phyloP scores from a whole-genome alignment of 306 rosid genomes.

The Lathyrus oleraceus region DNA sequence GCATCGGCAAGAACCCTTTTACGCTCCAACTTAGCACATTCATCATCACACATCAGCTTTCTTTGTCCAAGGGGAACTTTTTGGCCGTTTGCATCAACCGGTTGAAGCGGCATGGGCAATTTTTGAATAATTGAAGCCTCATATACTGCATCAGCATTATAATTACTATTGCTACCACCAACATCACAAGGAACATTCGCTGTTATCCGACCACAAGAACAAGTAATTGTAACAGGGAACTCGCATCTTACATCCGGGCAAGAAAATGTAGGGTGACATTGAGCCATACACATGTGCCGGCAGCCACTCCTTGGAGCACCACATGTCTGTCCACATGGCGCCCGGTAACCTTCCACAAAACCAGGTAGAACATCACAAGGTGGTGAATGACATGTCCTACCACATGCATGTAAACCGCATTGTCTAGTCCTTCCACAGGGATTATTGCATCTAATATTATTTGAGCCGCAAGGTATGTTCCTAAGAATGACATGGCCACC shows the following conservation, averaged over 20 bases:
- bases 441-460: slow-evolving; percentile 86
- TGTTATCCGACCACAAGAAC: slow-evolving; percentile 77
- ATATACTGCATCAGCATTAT: slow-evolving; percentile 58
- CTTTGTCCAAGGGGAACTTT: slow-evolving; percentile 82
- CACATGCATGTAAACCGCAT: slow-evolving; percentile 91
- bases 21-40: slow-evolving; percentile 86
- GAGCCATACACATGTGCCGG: slow-evolving; percentile 77
- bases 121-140: slow-evolving; percentile 76
- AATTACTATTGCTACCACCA: slow-evolving; percentile 59
- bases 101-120: slow-evolving; percentile 70
- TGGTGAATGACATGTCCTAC: slow-evolving; percentile 70
- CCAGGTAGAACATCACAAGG: slow-evolving; percentile 65
- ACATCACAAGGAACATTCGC: slow-evolving; percentile 85
- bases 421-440: slow-evolving; percentile 92
- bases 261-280: slow-evolving; percentile 73
- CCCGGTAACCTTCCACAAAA: slow-evolving; percentile 46
- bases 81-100: slow-evolving; percentile 61
- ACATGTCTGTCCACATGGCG: slow-evolving; percentile 89
- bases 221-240: slow-evolving; percentile 63
- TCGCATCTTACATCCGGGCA: slow-evolving; percentile 84
- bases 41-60: slow-evolving; percentile 84
- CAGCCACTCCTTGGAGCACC: slow-evolving; percentile 93
- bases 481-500: slow-evolving; percentile 93
- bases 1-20: slow-evolving; percentile 94
- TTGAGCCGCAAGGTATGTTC: slow-evolving; percentile 93